Evolutionary conservation across 495 filamentous ascomycete species (phyloP), one percentile per base, ranked within the genome.

Genomic region (Penicillium paradoxum): DNA sequence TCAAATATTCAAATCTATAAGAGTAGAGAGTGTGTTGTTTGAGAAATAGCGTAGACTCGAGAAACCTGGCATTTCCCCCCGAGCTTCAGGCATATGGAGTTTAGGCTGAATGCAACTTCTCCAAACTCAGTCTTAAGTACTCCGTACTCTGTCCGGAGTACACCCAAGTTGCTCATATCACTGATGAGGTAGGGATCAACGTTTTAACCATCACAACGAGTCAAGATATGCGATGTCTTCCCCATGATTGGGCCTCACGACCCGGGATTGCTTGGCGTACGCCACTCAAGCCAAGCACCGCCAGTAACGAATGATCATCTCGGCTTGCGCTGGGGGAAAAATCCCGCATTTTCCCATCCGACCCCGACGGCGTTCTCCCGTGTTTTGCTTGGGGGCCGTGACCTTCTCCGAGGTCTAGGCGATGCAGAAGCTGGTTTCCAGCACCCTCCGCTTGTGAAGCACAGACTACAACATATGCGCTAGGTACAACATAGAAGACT

Each of bases 251-350:
- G 41, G 6, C 14, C 22, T 44, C 17, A 10, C 8, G 6, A 1
- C n/a, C n/a, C 15, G 6, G 34, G 14, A 39, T 19, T 38, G 11
- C 24, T 48, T 48, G n/a, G 45, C 45, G 6, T 2, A 15, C 34
- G 22, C 34, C 34, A 39, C 11, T 4, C 15, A 49, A 17, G 11
- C 24, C 24, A 50, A 30, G n/a, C 36, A 32, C 10, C n/a, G 19
- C n/a, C n/a, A n/a, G n/a, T 30, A 45, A 38, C 59, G 54, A 63
- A 65, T 65, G 34, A 47, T 18, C 21, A 37, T 13, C 56, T 60
- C 55, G 57, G 62, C 51, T 55, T 49, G 47, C 33, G 17, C 24
- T 36, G 22, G 51, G 45, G 43, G 24, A 27, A 47, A 55, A 54
- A 52, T 57, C 50, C 54, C 55, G 52, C 54, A 50, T 22, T 13